These are phyloP conservation scores for Amoebophrya sp. DNA, from an alignment of 169 alveolate species.

Conservation along the genomic window DNA sequence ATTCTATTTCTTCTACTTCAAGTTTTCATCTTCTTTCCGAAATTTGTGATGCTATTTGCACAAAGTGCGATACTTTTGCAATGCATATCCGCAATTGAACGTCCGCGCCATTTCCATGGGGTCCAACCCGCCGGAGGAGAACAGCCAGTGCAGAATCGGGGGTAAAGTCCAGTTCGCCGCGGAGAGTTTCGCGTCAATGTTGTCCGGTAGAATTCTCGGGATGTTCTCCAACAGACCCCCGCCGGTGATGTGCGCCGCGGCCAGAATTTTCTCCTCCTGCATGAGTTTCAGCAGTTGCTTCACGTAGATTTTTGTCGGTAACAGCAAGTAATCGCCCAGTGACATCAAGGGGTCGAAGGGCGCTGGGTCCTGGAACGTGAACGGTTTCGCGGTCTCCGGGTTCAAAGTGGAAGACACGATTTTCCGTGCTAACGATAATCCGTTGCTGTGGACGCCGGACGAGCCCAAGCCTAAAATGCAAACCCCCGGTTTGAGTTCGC, in stretches of 20 bases:
- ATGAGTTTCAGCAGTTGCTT: background rate
- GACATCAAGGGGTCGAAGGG: slow-evolving; percentile 12
- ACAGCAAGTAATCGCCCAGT: slow-evolving; percentile 2
- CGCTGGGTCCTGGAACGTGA: background rate
- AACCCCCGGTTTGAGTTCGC: background rate
- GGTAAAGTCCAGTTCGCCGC: slow-evolving; percentile 19
- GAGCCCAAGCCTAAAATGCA: background rate
- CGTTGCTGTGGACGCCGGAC: slow-evolving; percentile 28
- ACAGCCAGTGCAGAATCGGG: background rate
- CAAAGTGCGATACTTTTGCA: too few relatives aligned
- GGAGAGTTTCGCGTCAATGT: background rate
- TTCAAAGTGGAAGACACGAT: background rate
- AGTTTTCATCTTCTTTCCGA: too few relatives aligned
- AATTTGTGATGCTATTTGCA: too few relatives aligned
- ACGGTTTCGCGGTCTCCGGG: background rate
- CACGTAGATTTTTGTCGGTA: slow-evolving; percentile 20
- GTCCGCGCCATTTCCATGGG: slow-evolving; percentile 10
- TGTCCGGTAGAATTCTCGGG: background rate
- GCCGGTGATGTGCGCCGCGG: slow-evolving; percentile 35
- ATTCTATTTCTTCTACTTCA: too few relatives aligned
- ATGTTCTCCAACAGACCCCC: slow-evolving; percentile 27
- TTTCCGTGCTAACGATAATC: background rate
- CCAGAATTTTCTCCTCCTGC: background rate
- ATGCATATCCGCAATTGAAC: slow-evolving; percentile 23
- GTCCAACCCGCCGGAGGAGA: background rate